Conservation (phyloP, 176 grass and related monocot genomes). For the Dactylis glomerata region DNA sequence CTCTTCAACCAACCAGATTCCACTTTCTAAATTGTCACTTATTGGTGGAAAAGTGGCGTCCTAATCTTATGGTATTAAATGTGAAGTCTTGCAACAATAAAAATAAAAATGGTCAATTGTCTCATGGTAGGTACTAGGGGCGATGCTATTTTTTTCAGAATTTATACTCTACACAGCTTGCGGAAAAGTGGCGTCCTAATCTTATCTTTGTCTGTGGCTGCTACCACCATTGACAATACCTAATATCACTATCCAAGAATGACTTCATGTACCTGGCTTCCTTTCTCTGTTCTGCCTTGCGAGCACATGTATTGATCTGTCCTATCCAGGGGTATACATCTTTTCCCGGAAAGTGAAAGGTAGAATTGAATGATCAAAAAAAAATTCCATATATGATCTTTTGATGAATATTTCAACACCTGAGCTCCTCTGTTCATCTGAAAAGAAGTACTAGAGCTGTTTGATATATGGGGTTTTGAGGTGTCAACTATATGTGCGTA, state of each 20-base stretch:
- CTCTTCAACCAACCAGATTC: background rate
- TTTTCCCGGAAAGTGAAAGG: constrained; percentile 30
- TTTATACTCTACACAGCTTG: background rate
- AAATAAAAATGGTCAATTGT: background rate
- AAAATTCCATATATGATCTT: background rate
- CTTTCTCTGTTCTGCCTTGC: constrained; percentile 9
- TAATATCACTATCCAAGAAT: constrained; percentile 27
- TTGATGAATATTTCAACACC: background rate
- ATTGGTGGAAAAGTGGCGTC: too few relatives aligned
- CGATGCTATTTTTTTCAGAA: background rate
- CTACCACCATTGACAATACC: constrained; percentile 6
- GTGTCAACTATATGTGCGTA: background rate
- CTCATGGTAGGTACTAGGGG: background rate
- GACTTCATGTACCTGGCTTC: constrained; percentile 17
- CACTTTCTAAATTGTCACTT: background rate
- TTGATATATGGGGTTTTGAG: background rate
- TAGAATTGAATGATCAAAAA: background rate
- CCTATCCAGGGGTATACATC: background rate
- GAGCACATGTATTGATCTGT: background rate
- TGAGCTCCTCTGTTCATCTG: background rate
- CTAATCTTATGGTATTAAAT: background rate
- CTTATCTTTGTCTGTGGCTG: constrained; percentile 13
- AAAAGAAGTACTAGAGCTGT: background rate
- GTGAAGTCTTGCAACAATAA: background rate
- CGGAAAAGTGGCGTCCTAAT: constrained; percentile 8